Conservation (phyloP, 805 yeast genomes). For the Candida andamanensis region DNA sequence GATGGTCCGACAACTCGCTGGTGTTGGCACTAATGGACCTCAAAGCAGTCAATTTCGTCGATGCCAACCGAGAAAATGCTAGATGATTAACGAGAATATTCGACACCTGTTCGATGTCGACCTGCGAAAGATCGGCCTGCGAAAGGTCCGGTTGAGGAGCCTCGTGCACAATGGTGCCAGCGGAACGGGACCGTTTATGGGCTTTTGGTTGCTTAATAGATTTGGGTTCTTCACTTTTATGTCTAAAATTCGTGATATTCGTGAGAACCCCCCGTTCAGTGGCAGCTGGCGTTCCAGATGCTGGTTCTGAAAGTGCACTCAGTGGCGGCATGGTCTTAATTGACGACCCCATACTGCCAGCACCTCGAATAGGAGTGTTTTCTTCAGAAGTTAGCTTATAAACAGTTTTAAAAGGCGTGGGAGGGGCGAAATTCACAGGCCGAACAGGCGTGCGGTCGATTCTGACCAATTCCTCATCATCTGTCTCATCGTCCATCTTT, state of each 20-base stretch:
- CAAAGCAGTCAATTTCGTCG: conserved; percentile 76
- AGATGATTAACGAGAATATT: conserved; percentile 75
- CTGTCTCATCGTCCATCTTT: conserved; percentile 38
- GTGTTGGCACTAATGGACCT: conserved; percentile 57
- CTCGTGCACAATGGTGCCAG: background rate
- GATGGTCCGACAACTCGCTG: conserved; percentile 38
- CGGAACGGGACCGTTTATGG: background rate
- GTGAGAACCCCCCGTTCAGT: too few species aligned
- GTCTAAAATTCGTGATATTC: conserved; percentile 20
- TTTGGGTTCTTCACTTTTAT: conserved; percentile 29
- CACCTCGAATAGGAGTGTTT: conserved; percentile 14
- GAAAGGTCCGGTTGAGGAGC: conserved; percentile 3
- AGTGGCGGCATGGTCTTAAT: conserved; percentile 4
- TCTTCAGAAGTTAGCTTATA: conserved; percentile 16
- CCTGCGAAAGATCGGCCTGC: conserved; percentile 19
- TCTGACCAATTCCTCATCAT: conserved; percentile 39
- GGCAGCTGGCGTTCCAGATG: too few species aligned
- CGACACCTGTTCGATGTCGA: conserved; percentile 35
- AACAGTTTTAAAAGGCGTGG: conserved; percentile 12
- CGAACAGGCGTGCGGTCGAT: conserved; percentile 1
- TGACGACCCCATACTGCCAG: too few species aligned
- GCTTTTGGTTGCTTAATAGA: too few species aligned
- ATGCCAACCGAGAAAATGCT: conserved; percentile 84
- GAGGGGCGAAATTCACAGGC: conserved; percentile 5
- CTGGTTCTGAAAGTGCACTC: too few species aligned